These are phyloP conservation scores for Magnaporthiopsis poae DNA, from an alignment of 2,329 filamentous ascomycete genomes.

Conservation along the genomic window DNA sequence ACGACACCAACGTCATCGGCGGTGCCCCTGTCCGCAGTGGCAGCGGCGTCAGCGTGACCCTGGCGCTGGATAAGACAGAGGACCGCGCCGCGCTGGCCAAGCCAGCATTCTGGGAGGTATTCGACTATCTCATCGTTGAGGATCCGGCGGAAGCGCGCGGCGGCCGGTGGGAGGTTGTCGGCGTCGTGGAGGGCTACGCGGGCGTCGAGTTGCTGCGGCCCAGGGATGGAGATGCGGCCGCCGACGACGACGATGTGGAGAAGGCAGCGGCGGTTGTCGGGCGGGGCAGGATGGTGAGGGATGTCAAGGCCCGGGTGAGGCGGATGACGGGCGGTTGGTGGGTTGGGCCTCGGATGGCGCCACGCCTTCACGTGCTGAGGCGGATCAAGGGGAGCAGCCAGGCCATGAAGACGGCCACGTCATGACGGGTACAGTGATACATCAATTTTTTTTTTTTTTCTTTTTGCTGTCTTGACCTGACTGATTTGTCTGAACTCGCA, in stretches of 20 bases:
- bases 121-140: conserved; percentile 54
- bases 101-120: conserved; percentile 50
- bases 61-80: conserved; percentile 55
- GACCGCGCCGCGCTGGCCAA: conserved; percentile 31
- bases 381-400: conserved; percentile 16
- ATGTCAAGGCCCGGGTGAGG: conserved; percentile 32
- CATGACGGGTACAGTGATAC: conserved; percentile 3
- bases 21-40: conserved; percentile 8
- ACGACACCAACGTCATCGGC: conserved; percentile 21
- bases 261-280: conserved; percentile 28
- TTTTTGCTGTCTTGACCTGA: too few species aligned
- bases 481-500: not conserved
- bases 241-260: conserved; percentile 14
- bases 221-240: conserved; percentile 19
- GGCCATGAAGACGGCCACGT: conserved; percentile 10
- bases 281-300: conserved; percentile 30
- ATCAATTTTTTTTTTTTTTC: not conserved
- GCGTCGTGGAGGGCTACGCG: conserved; percentile 46
- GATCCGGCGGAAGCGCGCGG: conserved; percentile 36
- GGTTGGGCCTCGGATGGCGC: conserved; percentile 52
- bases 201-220: conserved; percentile 50
- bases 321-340: conserved; percentile 50
- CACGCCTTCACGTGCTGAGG: conserved; percentile 42
- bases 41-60: conserved; percentile 8
- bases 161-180: conserved; percentile 46